Base-by-base conservation (phyloP, 805 yeast species). In the Debaryomyces prosopidis region DNA sequence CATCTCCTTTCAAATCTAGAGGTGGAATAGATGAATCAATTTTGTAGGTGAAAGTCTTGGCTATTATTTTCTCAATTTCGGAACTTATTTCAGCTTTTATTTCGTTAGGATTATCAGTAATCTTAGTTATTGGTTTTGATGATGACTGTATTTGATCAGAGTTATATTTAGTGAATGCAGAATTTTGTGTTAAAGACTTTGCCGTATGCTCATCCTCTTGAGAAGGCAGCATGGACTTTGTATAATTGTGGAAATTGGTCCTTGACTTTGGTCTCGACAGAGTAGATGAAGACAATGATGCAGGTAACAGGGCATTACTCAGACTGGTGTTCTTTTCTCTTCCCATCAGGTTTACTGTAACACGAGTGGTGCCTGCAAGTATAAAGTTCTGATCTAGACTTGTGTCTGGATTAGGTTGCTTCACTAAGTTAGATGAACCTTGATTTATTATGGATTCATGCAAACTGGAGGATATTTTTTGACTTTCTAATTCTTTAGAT, bases 1-100 rank as follows among this genome's bases (percentile, higher is more conserved):
- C 58, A 3, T 50, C 39, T 53, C 31, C 58, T 10, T 59, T 60
- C 33, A 72, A 53, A 39, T 68, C 51, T 5, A 65, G 48, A 0
- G 78, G 58, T 19, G 52, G 38, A 11, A 68, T 57, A 3, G 77
- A 39, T 4, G 58, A 49, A 42, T 81, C 86, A 23, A 73, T 49
- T 3, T 56, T 59, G 45, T 73, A 76, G 27, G 63, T 63, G 2
- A 20, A 38, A 15, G 37, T 49, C n/a, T 55, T 56, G 16, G 43
- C 18, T 5, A 64, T 44, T 9, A 64, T 45, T 18, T 31, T 27
- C n/a, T 44, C 44, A 5, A 57, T 32, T 23, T 51, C 54, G 2
- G 47, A 42, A 17, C 37, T 34, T 14, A 43, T 30, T 4, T 35
- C 44, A 30, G 27, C 7, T 6, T 23, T 23, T 23, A 23, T 23